Percentiles rank a stretch among this genome's conserved stretches.
Evolutionary conservation across 805 yeast genomes (phyloP).

Genomic region (Scheffersomyces lignosus): DNA sequence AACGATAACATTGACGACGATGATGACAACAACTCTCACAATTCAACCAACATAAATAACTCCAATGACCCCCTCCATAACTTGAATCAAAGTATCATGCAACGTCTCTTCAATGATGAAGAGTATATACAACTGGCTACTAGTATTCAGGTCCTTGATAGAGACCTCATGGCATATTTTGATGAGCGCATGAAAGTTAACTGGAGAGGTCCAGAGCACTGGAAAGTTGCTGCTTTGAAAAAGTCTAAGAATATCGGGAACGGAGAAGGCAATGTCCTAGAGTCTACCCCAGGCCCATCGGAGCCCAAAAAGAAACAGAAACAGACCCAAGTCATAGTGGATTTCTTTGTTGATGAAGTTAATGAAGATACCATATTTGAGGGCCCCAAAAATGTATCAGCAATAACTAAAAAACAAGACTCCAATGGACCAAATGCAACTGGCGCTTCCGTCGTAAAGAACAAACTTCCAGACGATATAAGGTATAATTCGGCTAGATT

Average conservation of each 20-base stretch:
- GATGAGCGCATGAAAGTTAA: constrained; percentile 67
- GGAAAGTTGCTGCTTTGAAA: constrained; percentile 74
- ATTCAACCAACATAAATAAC: constrained; percentile 3
- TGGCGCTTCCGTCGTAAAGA: too few species aligned
- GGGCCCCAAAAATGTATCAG: constrained; percentile 22
- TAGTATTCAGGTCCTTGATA: constrained; percentile 43
- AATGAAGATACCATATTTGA: constrained; percentile 36
- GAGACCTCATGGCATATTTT: constrained; percentile 75
- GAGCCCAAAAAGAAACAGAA: constrained; percentile 1
- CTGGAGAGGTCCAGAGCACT: constrained; percentile 92
- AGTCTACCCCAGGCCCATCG: not conserved
- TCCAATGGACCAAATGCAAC: constrained; percentile 25
- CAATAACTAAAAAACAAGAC: constrained; percentile 31
- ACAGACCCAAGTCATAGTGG: constrained; percentile 17
- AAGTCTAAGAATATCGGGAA: constrained; percentile 32
- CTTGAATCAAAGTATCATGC: constrained; percentile 13
- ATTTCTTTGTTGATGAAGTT: constrained; percentile 35
- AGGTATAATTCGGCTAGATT: constrained; percentile 70
- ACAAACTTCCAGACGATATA: constrained; percentile 69
- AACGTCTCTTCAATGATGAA: constrained; percentile 10
- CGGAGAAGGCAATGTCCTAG: constrained; percentile 2
- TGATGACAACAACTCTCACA: constrained; percentile 3
- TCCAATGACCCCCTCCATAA: constrained; percentile 5
- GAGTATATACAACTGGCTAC: constrained; percentile 13
- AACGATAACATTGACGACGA: constrained; percentile 7